Base-by-base conservation (phyloP, 371 early-diverging fungal species). In the Polyrhizophydium stewartii region DNA sequence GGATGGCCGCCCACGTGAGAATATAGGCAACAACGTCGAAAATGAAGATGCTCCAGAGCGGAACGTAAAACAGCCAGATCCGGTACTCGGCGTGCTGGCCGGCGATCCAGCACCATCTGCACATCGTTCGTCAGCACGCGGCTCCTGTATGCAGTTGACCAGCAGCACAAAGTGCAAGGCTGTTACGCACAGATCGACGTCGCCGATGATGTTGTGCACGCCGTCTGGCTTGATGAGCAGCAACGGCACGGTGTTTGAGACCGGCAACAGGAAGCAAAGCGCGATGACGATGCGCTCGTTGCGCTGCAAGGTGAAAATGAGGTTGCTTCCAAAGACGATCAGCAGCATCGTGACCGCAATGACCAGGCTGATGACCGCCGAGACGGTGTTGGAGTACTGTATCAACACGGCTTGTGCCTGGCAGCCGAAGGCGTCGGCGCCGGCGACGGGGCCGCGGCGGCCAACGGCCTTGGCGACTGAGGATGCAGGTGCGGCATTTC, bases 51-150 rank as follows among this genome's bases (percentile, higher is more conserved):
- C 5, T 19, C 45, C 45, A 45, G 3, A 45, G 5, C 10, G 19
- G 5, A 6, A 45, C 19, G 19, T 53, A 53, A n/a, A 53, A 53
- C 19, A 53, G 24, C 10, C n/a, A 53, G 21, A 53, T 53, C 35
- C 25, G 53, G 24, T 53, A 53, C 13, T 5, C 53, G 13, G 53
- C 30, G 30, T n/a, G 5, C 53, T 53, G 3, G 5, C n/a, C 25
- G 32, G 12, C 16, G 35, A 53, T 53, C 53, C 53, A 53, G 53
- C 53, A 53, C 12, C n/a, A n/a, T n/a, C n/a, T n/a, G n/a, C n/a
- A n/a, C n/a, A n/a, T n/a, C n/a, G n/a, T n/a, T n/a, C n/a, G n/a
- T n/a, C n/a, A n/a, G n/a, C n/a, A n/a, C n/a, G n/a, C n/a, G n/a
- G n/a, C n/a, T n/a, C n/a, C n/a, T n/a, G n/a, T n/a, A n/a, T n/a